Base-by-base conservation (phyloP, 2,329 filamentous ascomycete genomes). In the Colletotrichum incanum region DNA sequence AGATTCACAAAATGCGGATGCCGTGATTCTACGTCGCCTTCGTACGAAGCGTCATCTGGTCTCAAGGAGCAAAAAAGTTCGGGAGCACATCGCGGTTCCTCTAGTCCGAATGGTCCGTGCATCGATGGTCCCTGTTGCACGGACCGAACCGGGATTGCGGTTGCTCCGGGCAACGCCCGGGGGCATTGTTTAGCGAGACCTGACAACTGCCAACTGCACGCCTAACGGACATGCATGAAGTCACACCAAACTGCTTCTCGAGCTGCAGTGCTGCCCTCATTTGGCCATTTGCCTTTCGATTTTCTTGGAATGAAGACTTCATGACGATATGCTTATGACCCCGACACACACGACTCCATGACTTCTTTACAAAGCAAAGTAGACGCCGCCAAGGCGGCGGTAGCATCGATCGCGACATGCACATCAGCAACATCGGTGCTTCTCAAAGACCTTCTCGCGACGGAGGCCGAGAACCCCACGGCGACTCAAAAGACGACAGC, bases 381-480 rank as follows among this genome's bases (percentile, higher is more conserved):
- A 76, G 85, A 87, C 73, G 84, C 87, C 72, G 85, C 90, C 77
- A 90, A 89, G 77, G 82, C 83, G 72, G 88, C 88, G 52, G 81
- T 90, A 74, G 82, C 86, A 73, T 88, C 86, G 65, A 84, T 84
- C 16, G 81, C 86, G 58, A 89, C 85, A 75, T 91, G 89, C 80
- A 89, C 88, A 54, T 80, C 86, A 28, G 78, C 85, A 2, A 86
- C 83, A 39, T 85, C 86, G 43, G 85, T 86, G 31, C 79, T 81
- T 2, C 78, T 88, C 70, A 87, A 86, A 76, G 85, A 87, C 65
- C 79, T 88, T 28, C 80, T 88, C 7, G 79, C 81, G 20, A 75
- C 77, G 41, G 83, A 84, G 14, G 20, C 76, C 65, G 80, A 65
- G 39, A 50, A 28, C n/a, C 31, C 65, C 14, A 28, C 69, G 7